phyloP scores from a whole-genome alignment of 2,329 filamentous ascomycete genomes.

The Blumeria hordei region DNA sequence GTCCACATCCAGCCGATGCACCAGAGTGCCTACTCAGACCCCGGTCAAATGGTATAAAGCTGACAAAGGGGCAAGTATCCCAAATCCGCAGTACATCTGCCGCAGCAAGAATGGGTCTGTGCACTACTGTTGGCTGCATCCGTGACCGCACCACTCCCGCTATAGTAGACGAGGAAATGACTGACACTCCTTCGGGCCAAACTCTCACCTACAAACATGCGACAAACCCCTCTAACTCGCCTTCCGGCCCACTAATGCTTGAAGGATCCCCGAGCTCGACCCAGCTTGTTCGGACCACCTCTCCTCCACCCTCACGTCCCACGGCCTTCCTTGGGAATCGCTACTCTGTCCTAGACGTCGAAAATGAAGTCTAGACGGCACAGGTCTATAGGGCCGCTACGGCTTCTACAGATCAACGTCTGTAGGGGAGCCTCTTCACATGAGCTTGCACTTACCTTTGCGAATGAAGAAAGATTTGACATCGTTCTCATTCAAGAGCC shows the following conservation, averaged over 20 bases:
- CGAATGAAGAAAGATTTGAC: neutral
- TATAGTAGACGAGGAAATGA: neutral
- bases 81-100: neutral
- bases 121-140: neutral
- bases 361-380: neutral
- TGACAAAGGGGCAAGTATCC: neutral
- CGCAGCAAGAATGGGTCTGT: neutral
- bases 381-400: neutral
- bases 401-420: neutral
- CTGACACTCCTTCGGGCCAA: neutral
- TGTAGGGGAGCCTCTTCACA: neutral
- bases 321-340: neutral
- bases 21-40: neutral
- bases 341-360: neutral
- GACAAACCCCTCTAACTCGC: neutral
- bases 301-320: neutral
- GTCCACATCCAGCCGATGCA: too few relatives aligned
- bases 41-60: neutral
- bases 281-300: neutral
- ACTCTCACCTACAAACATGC: neutral
- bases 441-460: neutral
- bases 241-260: neutral
- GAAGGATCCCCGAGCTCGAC: neutral
- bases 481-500: neutral
- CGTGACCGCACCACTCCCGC: neutral